phyloP scores from a whole-genome alignment of 2,329 filamentous ascomycete genomes.

The Alternaria sp. region DNA sequence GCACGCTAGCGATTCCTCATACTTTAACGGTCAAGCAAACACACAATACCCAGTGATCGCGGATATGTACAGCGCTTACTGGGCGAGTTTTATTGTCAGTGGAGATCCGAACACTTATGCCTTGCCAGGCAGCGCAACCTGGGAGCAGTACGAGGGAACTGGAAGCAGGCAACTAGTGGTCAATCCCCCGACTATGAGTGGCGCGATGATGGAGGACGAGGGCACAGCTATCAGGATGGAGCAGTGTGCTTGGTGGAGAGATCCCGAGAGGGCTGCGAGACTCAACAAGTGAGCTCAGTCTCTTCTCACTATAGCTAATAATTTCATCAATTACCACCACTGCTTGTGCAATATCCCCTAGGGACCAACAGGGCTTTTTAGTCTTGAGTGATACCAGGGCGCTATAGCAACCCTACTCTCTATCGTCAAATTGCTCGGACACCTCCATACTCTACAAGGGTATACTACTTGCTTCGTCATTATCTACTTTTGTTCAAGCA shows the following conservation, averaged over 20 bases:
- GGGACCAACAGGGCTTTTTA: not conserved
- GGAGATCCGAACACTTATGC: conserved; percentile 46
- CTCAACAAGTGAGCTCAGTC: conserved; percentile 37
- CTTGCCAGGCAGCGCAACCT: conserved; percentile 30
- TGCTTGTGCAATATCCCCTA: not conserved
- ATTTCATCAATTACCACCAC: not conserved
- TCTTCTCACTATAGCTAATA: not conserved
- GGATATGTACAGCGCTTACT: conserved; percentile 46
- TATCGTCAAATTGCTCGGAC: no score
- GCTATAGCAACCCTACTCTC: not conserved
- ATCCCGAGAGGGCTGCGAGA: conserved; percentile 38
- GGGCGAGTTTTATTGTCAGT: conserved; percentile 47
- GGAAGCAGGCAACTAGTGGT: conserved; percentile 33
- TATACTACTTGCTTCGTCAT: no score
- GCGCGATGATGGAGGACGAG: conserved; percentile 38
- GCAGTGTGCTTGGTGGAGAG: conserved; percentile 46
- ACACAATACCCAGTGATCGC: conserved; percentile 42
- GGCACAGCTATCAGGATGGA: conserved; percentile 35
- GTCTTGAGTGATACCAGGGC: not conserved
- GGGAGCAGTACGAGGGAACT: conserved; percentile 39
- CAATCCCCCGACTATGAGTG: conserved; percentile 31
- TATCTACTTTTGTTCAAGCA: no score
- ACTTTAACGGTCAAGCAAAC: conserved; percentile 41
- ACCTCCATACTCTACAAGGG: no score
- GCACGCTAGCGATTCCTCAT: conserved; percentile 41